Evolutionary conservation across 331 rosid species (phyloP), one percentile per base, ranked within the genome.

Genomic region (Cydonia oblonga): DNA sequence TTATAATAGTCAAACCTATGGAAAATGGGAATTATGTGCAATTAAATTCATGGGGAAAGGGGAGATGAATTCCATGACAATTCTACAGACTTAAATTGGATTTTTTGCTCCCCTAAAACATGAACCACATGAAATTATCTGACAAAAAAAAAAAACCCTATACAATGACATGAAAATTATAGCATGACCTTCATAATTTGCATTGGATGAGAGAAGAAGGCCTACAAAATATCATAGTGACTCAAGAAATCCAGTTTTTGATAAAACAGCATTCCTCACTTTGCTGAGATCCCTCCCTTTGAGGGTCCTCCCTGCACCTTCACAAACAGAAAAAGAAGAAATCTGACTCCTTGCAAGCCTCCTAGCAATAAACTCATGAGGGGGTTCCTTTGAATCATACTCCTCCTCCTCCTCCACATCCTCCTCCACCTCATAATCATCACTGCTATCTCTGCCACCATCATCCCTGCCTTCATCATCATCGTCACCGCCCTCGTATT

Each of bases 251-350:
- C 98, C 98, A 68, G 98, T 93, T 77, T 76, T 86, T 32, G 77
- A 77, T 49, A 93, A 86, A 20, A 93, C 76, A 76, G 93, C 90
- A 72, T 93, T 90, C 75, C 98, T 93, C 69, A 93, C 83, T 83
- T 89, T 93, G 84, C 93, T 88, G 9, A 93, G 90, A 73, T 93
- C 98, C 77, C 98, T 90, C 15, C 98, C 98, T 68, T 93, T 93
- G 10, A 93, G 87, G 44, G 97, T 93, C 73, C 98, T 93, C 26
- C 98, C 98, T 78, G 76, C 88, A 57, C 98, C 98, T 89, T 93
- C 98, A 72, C 86, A 81, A 23, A 93, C 98, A 23, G 98, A 93
- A 76, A 90, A 92, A 24, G 96, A 88, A 7, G 98, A 90, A 38
- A 92, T 88, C 59, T 88, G 91, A 49, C 83, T 86, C 83, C 87